Evolutionary conservation across 768 basidiomycete genomes (phyloP), one percentile per base, ranked within the genome.

Genomic region (Hericium coralloides): DNA sequence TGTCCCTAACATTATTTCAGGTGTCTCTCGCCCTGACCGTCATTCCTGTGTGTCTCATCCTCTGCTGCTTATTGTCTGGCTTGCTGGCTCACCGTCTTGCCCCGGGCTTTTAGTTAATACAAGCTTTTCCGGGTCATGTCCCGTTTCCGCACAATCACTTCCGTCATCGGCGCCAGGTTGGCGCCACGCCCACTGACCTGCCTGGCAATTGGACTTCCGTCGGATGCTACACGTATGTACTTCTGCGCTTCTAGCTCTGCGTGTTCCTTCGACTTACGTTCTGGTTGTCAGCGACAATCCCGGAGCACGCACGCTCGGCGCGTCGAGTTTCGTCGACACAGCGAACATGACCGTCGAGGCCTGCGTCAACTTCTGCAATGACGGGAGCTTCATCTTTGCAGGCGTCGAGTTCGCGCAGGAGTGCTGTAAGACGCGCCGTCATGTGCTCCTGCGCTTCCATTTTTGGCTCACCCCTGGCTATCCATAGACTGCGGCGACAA

Each of bases 321-420:
- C 74, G 14, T 70, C 77, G 1, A 68, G 73, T 3, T 81, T 71
- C 58, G 69, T 74, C 14, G 74, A 75, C 62, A 68, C 76, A 15
- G 72, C 68, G 5, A 70, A 69, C 22, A 89, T 90, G 84, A 89
- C 88, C 3, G 74, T 82, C 26, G 83, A 78, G 62, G 65, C 66
- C 15, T 81, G 79, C 62, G 68, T 79, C 59, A 65, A 36, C 54
- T 79, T 72, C 60, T 81, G 79, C 65, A 70, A 74, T 37, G 52
- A 69, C n/a, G 68, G 74, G 55, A 61, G 68, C 9, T 87, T 74
- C 65, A 69, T 84, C 57, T 88, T 79, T 61, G 86, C 88, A 17
- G 89, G 89, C 14, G 76, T 82, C 17, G 88, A 90, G 69, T 89
- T 76, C 60, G 78, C 75, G 20, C 72, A 78, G 58, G 79, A 85